Percentiles rank a stretch among this genome's conserved stretches.
These are phyloP conservation scores for Dictyostelium intermedium DNA, from an alignment of 78 protist species.

Conservation along the genomic window DNA sequence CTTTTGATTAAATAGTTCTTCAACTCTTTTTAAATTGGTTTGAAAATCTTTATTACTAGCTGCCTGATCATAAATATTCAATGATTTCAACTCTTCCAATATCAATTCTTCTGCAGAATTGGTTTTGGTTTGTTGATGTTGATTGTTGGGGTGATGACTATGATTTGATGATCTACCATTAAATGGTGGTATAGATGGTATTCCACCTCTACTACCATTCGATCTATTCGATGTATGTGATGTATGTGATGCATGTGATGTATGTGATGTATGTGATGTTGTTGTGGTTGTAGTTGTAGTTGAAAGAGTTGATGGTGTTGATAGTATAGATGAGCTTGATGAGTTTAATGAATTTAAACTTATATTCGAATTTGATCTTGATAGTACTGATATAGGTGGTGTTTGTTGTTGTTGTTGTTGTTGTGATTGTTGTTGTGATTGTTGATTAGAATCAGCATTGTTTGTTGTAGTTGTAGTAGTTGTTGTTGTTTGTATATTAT, in stretches of 20 bases:
- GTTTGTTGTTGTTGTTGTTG: background rate
- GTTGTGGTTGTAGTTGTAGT: conserved; percentile 21
- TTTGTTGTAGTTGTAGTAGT: background rate
- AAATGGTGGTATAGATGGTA: background rate
- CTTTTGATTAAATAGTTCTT: conserved; percentile 23
- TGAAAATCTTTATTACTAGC: background rate
- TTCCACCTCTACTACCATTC: background rate
- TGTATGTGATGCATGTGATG: background rate
- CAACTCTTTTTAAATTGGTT: conserved; percentile 1
- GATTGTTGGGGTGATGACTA: no score
- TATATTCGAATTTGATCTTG: conserved; percentile 5
- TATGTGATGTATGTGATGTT: background rate
- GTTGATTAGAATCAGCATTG: background rate
- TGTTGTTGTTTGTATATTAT: background rate
- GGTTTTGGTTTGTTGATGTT: background rate
- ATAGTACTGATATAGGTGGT: background rate
- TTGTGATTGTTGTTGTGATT: background rate
- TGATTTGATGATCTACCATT: background rate
- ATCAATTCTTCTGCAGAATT: background rate
- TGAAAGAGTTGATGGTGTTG: background rate
- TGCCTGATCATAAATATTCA: background rate
- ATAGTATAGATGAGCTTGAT: background rate
- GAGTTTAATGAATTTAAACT: background rate
- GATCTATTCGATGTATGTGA: background rate
- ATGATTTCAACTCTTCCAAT: background rate